These are phyloP conservation scores for Sphaerulina populicola DNA, from an alignment of 2,329 filamentous ascomycete genomes.

Conservation along the genomic window DNA sequence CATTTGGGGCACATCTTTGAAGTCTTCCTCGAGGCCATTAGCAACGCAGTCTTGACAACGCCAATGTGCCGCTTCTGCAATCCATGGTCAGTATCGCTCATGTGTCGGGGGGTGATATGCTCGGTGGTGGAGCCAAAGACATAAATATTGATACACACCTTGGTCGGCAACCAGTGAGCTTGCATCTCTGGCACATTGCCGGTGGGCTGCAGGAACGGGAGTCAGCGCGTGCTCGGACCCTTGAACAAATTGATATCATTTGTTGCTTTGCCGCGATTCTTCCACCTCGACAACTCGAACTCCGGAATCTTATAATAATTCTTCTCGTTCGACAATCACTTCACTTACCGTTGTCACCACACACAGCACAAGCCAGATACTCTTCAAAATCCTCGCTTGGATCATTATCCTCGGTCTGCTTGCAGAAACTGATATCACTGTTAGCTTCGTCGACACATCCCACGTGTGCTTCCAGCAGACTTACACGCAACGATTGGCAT, in stretches of 20 bases:
- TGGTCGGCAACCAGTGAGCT: conserved; percentile 54
- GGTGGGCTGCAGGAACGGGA: conserved; percentile 62
- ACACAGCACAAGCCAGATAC: conserved; percentile 66
- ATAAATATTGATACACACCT: conserved; percentile 47
- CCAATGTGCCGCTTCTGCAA: conserved; percentile 51
- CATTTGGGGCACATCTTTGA: conserved; percentile 33
- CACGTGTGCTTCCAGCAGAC: conserved; percentile 28
- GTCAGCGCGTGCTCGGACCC: conserved; percentile 37
- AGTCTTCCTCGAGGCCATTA: conserved; percentile 42
- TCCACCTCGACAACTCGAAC: conserved; percentile 19
- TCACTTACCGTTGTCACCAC: conserved; percentile 72
- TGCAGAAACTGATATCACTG: conserved; percentile 60
- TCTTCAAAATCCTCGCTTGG: conserved; percentile 73
- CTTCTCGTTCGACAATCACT: conserved; percentile 35
- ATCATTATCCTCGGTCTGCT: conserved; percentile 72
- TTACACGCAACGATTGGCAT: conserved; percentile 58
- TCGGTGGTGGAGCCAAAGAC: conserved; percentile 9
- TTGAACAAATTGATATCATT: conserved; percentile 25
- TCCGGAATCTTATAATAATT: conserved; percentile 9
- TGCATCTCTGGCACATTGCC: conserved; percentile 74
- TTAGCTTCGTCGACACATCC: conserved; percentile 16
- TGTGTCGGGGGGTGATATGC: conserved; percentile 10
- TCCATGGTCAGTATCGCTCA: conserved; percentile 15
- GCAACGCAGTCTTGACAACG: conserved; percentile 52
- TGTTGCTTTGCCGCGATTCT: conserved; percentile 23